A percentile compares a stretch with the other conserved stretches of the same genome.
Conservation (phyloP, 1,139 yeast genomes). For the Debaryomyces robertsiae region DNA sequence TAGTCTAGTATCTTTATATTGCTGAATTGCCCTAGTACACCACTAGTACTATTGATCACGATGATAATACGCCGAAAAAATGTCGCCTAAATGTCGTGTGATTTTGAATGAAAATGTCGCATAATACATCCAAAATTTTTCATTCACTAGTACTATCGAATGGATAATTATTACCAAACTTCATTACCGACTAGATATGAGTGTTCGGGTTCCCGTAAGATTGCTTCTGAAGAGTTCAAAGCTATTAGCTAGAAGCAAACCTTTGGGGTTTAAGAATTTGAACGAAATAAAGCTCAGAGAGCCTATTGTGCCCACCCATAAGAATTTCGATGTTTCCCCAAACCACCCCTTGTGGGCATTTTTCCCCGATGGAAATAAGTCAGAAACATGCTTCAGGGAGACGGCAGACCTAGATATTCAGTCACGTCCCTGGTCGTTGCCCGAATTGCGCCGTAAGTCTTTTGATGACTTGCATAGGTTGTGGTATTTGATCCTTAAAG, state of each 20-base stretch:
- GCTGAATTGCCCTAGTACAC: too few relatives aligned
- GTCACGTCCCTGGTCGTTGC: conserved; percentile 84
- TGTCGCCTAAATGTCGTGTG: conserved; percentile 6
- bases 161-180: background rate
- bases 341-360: conserved; percentile 97
- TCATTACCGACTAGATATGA: conserved; percentile 1
- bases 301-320: conserved; percentile 85
- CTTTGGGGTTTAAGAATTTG: conserved; percentile 33
- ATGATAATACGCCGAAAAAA: background rate
- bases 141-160: background rate
- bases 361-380: conserved; percentile 57
- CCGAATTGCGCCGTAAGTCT: conserved; percentile 86
- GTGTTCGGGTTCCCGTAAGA: conserved; percentile 16
- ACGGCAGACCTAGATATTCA: conserved; percentile 55
- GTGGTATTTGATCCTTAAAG: conserved; percentile 87
- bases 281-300: conserved; percentile 55
- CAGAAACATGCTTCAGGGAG: conserved; percentile 58
- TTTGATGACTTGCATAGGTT: conserved; percentile 89
- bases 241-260: conserved; percentile 26
- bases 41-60: background rate
- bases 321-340: conserved; percentile 71
- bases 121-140: conserved; percentile 6
- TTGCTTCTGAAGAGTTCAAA: conserved; percentile 22
- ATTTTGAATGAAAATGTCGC: conserved; percentile 5
- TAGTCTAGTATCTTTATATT: background rate